Base-by-base conservation (phyloP, 2,329 filamentous ascomycete genomes). In the Alternaria tenuissima region DNA sequence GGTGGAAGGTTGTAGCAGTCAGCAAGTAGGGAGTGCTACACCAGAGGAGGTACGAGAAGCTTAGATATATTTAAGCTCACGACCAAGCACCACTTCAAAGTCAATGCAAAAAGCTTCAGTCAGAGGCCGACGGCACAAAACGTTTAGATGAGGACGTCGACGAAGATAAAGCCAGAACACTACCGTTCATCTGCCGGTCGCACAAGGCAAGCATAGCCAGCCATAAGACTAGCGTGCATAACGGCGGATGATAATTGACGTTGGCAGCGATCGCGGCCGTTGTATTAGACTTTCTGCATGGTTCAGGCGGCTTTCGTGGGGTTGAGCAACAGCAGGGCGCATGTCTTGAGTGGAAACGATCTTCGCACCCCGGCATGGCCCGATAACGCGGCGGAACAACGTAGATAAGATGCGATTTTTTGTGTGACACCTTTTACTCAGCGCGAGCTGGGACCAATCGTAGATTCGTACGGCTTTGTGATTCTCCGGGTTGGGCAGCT, bases 351-450 rank as follows among this genome's bases (percentile, higher is more conserved):
- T 42, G 61, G 67, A 51, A 65, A 48, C 55, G 66, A 64, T 65
- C 52, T 26, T 54, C 48, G 20, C 12, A 53, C 42, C 58, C 53
- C 38, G 42, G 48, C 48, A 34, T 36, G 20, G 11, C 49, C 24
- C 55, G 51, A 66, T 54, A 66, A 52, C 48, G 57, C 57, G 51
- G 59, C 34, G 55, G 57, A 64, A 46, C 54, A 6, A 22, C 16
- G 18, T 6, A 55, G 71, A 73, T 72, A 73, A 73, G 68, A 56
- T 57, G 56, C 22, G 22, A 56, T 63, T 30, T 42, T 47, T 43
- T 69, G 66, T 68, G 36, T 57, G 30, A 52, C 51, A 16, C 1
- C 1, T 52, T 32, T 55, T 55, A 59, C 28, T 52, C 55, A 52
- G 32, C 30, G 1, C 6, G 26, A 16, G 1, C 11, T 36, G 39